Base-by-base conservation (phyloP, 2,329 filamentous ascomycete genomes). In the Fusarium coicis region DNA sequence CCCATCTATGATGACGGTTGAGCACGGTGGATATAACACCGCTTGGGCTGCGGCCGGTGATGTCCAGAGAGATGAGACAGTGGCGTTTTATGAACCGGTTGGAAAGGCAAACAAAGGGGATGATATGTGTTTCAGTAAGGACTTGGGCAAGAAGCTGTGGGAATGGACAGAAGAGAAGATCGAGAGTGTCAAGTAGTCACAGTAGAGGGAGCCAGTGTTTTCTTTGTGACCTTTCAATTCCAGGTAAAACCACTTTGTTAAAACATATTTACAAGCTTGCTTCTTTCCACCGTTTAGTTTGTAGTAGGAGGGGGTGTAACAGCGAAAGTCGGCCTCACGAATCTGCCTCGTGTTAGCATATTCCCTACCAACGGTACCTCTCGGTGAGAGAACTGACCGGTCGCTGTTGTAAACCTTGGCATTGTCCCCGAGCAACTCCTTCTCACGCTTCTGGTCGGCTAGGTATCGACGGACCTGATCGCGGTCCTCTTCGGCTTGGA, bases 401-500 rank as follows among this genome's bases (percentile, higher is more conserved):
- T 97, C 95, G 76, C 89, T 91, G 86, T 98, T 90, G 86, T 98
- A 99, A 55, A 97, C 88, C 85, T 92, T 93, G 59, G 89, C 90
- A 83, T 96, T 93, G 74, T 92, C 91, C 64, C 96, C 96, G 77
- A 98, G 81, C 74, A 99, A 85, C 84, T 95, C 92, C 89, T 95
- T 94, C 89, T 98, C 96, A 75, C 96, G 90, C 75, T 91, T 92
- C 88, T 94, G 91, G 83, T 97, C 94, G 66, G 96, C 96, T 75
- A 92, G 89, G 83, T 96, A 90, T 80, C 96, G 89, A 76, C 96
- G 90, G 73, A 97, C 95, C 82, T 96, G 92, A 85, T 99, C 96
- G 70, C 96, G 92, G 86, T 99, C 96, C 84, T 97, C 95, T 82
- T 99, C 96, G 63, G 96, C 96, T 83, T 98, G 96, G 73, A 99